Evolutionary conservation across 306 rosid genomes (phyloP), one percentile per base, ranked within the genome.

Genomic region (Quercus gilva): DNA sequence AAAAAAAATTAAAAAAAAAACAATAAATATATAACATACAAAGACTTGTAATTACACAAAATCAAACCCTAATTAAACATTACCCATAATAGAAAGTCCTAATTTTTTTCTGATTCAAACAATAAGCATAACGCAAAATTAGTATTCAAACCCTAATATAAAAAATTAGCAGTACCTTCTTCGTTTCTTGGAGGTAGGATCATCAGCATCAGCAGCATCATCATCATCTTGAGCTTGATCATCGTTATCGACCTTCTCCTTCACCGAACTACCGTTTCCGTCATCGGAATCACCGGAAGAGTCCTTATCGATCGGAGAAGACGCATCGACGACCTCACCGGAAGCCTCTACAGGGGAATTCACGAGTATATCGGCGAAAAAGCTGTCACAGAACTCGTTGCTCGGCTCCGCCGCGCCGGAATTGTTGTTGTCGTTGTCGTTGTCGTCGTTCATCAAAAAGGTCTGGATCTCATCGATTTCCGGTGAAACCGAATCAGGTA

Each of bases 361-460:
- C 12, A 77, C 82, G 29, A 89, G 86, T 35, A 88, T 28, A 18
- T 90, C 93, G 0, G 86, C 88, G 31, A 90, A 49, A 55, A 93
- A 74, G 25, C 80, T 78, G 20, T 81, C 88, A 28, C 63, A 81
- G 9, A 6, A 80, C 8, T 79, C 77, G n/a, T 19, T 67, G 0
- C 75, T 41, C 65, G 85, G 77, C 20, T 82, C 79, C 72, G 14
- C 74, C 2, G 13, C 33, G 5, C n/a, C 75, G 19, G 45, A 41
- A 41, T 13, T 49, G 17, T 49, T 49, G 17, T 58, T 45, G 41
- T 2, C 9, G 5, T 35, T 35, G 1, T 49, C 55, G 45, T 69
- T 85, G 26, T 81, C 85, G 73, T 88, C 94, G 2, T 72, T 55
- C 94, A 94, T 87, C 61, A 94, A 79, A 68, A 89, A 8, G 80